Evolutionary conservation across 345 rosid genomes (phyloP), one percentile per base, ranked within the genome.

Genomic region (Hibiscus trionum): DNA sequence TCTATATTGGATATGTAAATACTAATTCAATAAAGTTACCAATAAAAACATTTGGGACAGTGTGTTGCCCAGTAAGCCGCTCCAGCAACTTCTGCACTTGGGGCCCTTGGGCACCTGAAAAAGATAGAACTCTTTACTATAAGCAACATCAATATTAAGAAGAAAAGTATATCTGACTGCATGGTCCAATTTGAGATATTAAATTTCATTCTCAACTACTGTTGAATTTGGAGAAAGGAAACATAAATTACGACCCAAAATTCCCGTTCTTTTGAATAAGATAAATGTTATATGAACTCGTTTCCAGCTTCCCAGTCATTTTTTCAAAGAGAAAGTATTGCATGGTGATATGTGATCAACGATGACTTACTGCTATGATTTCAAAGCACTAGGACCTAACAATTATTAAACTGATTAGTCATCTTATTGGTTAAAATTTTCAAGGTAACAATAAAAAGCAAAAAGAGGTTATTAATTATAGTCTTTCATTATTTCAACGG

Each of bases 41-140:
- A 11, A 95, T 88, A 71, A 95, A 95, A 49, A 95, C 97, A 86
- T 90, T 95, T 47, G 99, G 99, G 74, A 91, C 99, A 2, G 96
- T 92, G 61, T 84, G 92, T 77, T 95, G 99, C 27, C 96, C 96
- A 10, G 99, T 91, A 56, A 95, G 88, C 78, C 89, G 90, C 84
- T 90, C 93, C 76, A 95, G 79, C 58, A 86, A 82, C 74, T 85
- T 90, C 83, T 95, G 99, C 80, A 92, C 39, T 78, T 95, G 99
- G 8, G 91, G 92, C 62, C 97, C 97, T 83, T 89, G 97, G 14
- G 93, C 81, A 80, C 97, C 99, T 95, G 78, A 73, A 66, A 72
- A 63, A 9, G 63, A 29, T 27, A 62, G 39, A 49, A 57, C 24
- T n/a, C n/a, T 1, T 52, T 26, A 52, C 7, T 7, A 53, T 6